Base-by-base conservation (phyloP, 331 rosid species). In the Malus hybrid region DNA sequence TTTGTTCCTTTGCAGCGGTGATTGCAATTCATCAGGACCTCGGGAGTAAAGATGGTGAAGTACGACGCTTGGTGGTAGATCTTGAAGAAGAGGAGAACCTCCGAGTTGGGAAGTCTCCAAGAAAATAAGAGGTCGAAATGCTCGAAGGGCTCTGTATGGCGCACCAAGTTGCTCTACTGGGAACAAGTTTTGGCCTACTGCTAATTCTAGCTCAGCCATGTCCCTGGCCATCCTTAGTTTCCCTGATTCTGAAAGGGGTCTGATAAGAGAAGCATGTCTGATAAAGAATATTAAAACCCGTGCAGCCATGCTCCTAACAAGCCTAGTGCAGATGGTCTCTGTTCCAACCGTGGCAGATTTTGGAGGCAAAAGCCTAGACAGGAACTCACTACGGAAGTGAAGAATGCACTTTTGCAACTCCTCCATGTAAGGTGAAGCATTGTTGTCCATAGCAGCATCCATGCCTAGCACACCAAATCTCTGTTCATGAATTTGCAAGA, bases 161-260 rank as follows among this genome's bases (percentile, higher is more conserved):
- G 90, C 83, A 70, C 99, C 99, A 44, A 95, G 99, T 81, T 92
- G 97, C 74, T 92, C 97, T 11, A 95, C 97, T 0, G 99, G 99
- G 85, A 89, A 95, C 82, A 92, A 75, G 79, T 88, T 90, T 76
- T 95, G 99, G 68, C 99, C 99, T 69, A 95, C 97, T 0, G 97
- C 96, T 84, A 95, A 83, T 85, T 95, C 97, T 76, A 95, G 83
- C 78, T 92, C 99, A 73, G 97, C 99, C 99, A 95, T 95, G 81
- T 95, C 97, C 90, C 99, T 85, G 60, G 97, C 99, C 99, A 95
- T 92, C 84, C 97, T 88, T 77, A 95, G 87, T 81, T 92, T 92
- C 76, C 99, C 99, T 29, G 99, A 92, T 85, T 95, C 99, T 48
- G 99, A 95, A 77, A 95, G 96, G 44, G 97, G 99, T 87, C 99